phyloP scores from a whole-genome alignment of 768 basidiomycete species.

The Tricholomella constricta region DNA sequence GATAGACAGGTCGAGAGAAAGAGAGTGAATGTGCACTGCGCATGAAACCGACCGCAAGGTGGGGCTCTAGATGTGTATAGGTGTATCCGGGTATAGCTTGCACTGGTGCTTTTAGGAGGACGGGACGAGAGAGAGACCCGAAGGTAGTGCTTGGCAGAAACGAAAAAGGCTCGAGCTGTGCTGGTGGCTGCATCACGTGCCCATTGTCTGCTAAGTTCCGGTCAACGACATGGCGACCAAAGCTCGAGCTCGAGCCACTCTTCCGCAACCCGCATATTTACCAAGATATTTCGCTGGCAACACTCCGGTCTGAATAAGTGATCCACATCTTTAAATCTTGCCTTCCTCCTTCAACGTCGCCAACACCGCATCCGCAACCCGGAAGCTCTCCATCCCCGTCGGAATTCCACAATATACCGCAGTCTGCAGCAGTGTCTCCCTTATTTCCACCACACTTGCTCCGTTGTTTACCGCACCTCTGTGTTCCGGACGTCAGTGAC shows the following conservation, averaged over 20 bases:
- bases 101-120: background rate
- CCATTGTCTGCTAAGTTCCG: background rate
- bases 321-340: constrained; percentile 15
- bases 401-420: constrained; percentile 46
- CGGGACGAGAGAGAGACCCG: constrained; percentile 5
- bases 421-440: constrained; percentile 44
- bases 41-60: constrained; percentile 16
- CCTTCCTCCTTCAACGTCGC: constrained; percentile 41
- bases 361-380: constrained; percentile 40
- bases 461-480: constrained; percentile 49
- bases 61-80: constrained; percentile 3
- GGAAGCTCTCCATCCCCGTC: constrained; percentile 43
- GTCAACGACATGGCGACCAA: too few species aligned
- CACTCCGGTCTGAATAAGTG: background rate
- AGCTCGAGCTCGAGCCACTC: too few species aligned
- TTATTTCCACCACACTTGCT: constrained; percentile 43
- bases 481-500: background rate
- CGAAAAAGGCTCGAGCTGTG: background rate
- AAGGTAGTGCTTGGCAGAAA: background rate
- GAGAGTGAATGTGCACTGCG: constrained; percentile 9
- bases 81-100: constrained; percentile 17
- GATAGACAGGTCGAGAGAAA: constrained; percentile 3
- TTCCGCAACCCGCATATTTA: too few species aligned
- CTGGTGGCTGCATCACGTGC: background rate
- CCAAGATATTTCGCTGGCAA: background rate